Conservation (phyloP, 2,329 filamentous ascomycete species). For the Botrytis deweyae region DNA sequence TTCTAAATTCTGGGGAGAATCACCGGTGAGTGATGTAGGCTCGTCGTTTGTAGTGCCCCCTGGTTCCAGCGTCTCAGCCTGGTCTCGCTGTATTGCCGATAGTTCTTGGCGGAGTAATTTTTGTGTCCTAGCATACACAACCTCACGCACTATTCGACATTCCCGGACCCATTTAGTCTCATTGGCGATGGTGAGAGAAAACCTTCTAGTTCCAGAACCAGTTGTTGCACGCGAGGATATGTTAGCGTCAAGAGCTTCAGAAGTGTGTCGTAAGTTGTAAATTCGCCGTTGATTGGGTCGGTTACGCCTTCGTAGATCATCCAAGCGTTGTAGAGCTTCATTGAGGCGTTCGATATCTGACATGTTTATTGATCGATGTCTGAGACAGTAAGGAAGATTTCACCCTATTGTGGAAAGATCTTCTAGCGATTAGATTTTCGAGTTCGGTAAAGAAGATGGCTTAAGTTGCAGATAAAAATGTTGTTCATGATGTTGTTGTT, state of each 20-base stretch:
- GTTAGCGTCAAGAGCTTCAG: not conserved
- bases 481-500: not conserved
- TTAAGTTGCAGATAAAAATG: not conserved
- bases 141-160: not conserved
- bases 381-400: too few relatives aligned
- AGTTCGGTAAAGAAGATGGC: not conserved
- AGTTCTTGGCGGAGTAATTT: not conserved
- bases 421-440: not conserved
- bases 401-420: not conserved
- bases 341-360: not conserved
- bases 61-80: not conserved
- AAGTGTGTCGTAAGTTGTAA: not conserved
- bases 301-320: not conserved
- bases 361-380: not conserved
- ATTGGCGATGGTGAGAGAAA: not conserved
- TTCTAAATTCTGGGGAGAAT: accelerated
- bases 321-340: not conserved
- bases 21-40: not conserved
- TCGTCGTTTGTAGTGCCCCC: not conserved
- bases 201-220: not conserved
- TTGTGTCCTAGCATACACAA: not conserved
- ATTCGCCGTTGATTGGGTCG: not conserved
- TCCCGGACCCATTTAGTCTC: not conserved
- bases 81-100: not conserved
- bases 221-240: not conserved